Percentiles rank a stretch among this genome's conserved stretches.
Evolutionary conservation across 2,329 filamentous ascomycete species (phyloP).

Genomic region (Cylindrodendrum hubeiense): DNA sequence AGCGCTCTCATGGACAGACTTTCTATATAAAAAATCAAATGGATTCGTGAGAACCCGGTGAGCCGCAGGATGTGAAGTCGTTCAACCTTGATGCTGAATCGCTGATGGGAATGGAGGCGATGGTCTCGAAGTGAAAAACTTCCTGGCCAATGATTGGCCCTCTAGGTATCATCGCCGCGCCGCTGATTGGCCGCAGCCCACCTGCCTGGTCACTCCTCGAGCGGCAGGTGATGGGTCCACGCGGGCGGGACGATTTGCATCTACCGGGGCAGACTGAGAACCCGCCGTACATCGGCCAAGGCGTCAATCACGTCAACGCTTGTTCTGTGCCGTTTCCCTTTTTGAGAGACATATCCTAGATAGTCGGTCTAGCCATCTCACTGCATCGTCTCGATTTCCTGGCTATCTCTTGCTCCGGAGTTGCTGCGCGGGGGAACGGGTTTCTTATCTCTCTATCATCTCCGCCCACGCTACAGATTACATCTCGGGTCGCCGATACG

Average conservation of each 20-base stretch:
- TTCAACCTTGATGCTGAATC: conserved; percentile 5
- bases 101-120: conserved; percentile 4
- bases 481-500: background rate
- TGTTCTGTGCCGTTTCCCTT: background rate
- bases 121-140: conserved; percentile 23
- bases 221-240: conserved; percentile 44
- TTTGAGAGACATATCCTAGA: background rate
- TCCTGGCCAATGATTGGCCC: conserved; percentile 28
- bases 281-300: conserved; percentile 27
- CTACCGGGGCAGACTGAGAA: conserved; percentile 34
- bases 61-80: background rate
- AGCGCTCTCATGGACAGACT: conserved; percentile 35
- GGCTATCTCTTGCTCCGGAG: background rate
- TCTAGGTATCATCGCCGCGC: conserved; percentile 9
- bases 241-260: conserved; percentile 34
- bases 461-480: background rate
- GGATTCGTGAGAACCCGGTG: background rate
- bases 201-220: conserved; percentile 20
- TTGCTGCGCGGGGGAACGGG: conserved; percentile 2
- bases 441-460: background rate
- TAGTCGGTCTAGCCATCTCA: background rate
- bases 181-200: conserved; percentile 35
- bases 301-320: conserved; percentile 38
- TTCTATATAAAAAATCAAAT: background rate
- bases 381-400: background rate